Evolutionary conservation across 2,329 filamentous ascomycete genomes (phyloP), one percentile per base, ranked within the genome.

Genomic region (Cladosporium sp.): DNA sequence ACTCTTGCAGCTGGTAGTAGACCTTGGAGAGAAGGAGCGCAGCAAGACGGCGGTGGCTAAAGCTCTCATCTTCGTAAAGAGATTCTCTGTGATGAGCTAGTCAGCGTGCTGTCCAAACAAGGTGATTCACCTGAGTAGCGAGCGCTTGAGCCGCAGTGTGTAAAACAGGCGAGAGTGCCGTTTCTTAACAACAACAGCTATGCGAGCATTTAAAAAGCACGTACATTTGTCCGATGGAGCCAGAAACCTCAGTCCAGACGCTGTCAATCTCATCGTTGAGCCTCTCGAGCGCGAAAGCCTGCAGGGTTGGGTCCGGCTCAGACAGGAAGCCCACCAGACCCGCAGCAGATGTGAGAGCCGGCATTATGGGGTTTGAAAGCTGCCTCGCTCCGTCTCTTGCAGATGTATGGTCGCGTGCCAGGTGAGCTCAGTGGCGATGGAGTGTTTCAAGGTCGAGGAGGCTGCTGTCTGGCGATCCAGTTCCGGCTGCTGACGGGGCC

Each of bases 1-100:
- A 98, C 70, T 93, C 93, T 74, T 96, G 90, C 49, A 98, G 84
- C 69, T 98, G 93, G 69, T 97, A 98, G 77, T 97, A 98, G 61
- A 97, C 90, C 79, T 98, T 98, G 63, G 93, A 87, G 41, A 95
- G 87, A 51, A 98, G 90, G 46, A 98, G 80, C 50, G 93, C 93
- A 52, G 93, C 93, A 53, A 98, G 85, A 70, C 93, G 88, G 66
- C 92, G 89, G 71, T 98, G 87, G 45, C 91, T 87, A 67, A 98
- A 98, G 56, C 82, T 81, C 65, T 95, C 89, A 74, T 98, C 92
- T 79, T 98, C 93, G 73, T 95, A 98, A 46, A 98, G 83, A 52
- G 89, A 89, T 81, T 98, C 93, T 75, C 92, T 97, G 68, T 56
- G 52, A 45, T 53, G 35, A 45, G 14, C 22, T 11, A 18, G 44